Evolutionary conservation across 2,329 filamentous ascomycete species (phyloP), one percentile per base, ranked within the genome.

Genomic region (Colletotrichum ledebouriae): DNA sequence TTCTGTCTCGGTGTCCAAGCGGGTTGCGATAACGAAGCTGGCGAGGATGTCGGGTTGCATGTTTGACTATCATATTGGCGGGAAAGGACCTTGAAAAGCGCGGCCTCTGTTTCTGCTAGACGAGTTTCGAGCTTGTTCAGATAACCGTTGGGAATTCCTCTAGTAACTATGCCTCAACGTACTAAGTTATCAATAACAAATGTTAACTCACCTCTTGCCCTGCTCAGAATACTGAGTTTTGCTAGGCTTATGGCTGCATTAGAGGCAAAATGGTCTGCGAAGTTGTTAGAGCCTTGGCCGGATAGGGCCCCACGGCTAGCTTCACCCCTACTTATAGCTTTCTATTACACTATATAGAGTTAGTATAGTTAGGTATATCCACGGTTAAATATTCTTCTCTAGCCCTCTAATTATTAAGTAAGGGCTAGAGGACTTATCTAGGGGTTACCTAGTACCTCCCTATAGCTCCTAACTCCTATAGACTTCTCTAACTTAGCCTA

Each of bases 41-140:
- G 41, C 2, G 56, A 68, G 1, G 55, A 56, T 11, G 55, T 61
- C 4, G 57, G 29, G 2, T 53, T 56, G 12, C 20, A 56, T 3
- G 17, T 15, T 1, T 22, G 65, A 22, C 44, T 25, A n/a, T 63
- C 47, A 10, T 59, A 41, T 3, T 59, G 4, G 6, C 57, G 50
- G 2, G 53, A 66, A 3, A 78, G 63, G 0, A 76, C 70, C 12
- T 63, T 67, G 17, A 73, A 74, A 0, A 78, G 72, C 3, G 75
- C 75, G n/a, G 73, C 64, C 71, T 76, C 75, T 0, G 75, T 79
- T 29, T 77, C 77, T 1, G 71, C 72, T 2, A 82, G 75, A 1
- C 81, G 76, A 3, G 76, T 75, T 59, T 82, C 81, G 3, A 82
- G 57, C 17, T 75, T 75, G 3, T 75, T 79, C 5, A 82, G 76